phyloP scores from a whole-genome alignment of 2,329 filamentous ascomycete genomes.

The Fusarium coicis region DNA sequence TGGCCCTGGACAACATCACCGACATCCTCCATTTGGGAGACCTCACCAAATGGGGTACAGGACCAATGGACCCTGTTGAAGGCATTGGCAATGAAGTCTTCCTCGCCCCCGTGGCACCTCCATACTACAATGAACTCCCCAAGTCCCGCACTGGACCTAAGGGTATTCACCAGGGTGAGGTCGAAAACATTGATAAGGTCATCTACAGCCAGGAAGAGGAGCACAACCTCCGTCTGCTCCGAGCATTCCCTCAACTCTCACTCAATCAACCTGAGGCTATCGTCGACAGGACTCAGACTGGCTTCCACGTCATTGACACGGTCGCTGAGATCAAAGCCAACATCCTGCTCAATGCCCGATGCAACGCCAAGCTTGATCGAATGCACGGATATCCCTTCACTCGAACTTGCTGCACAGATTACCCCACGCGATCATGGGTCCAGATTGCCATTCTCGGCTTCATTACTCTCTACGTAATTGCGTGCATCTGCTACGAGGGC shows the following conservation, averaged over 20 bases:
- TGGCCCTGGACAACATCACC: slow-evolving; percentile 41
- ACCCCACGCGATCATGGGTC: slow-evolving; percentile 44
- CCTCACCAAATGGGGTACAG: slow-evolving; percentile 32
- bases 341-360: slow-evolving; percentile 64
- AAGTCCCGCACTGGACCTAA: slow-evolving; percentile 22
- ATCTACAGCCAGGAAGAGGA: slow-evolving; percentile 17
- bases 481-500: slow-evolving; percentile 33
- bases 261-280: slow-evolving; percentile 32
- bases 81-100: slow-evolving; percentile 46
- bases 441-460: slow-evolving; percentile 41
- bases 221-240: slow-evolving; percentile 34
- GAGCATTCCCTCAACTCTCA: slow-evolving; percentile 36
- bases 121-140: slow-evolving; percentile 37
- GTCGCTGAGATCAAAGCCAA: slow-evolving; percentile 49
- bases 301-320: slow-evolving; percentile 48
- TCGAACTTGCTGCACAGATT: slow-evolving; percentile 64
- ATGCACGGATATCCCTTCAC: slow-evolving; percentile 55
- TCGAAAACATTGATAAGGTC: slow-evolving; percentile 39
- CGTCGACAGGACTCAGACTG: slow-evolving; percentile 36
- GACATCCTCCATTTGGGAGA: slow-evolving; percentile 32
- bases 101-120: slow-evolving; percentile 42
- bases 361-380: slow-evolving; percentile 55
- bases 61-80: slow-evolving; percentile 39
- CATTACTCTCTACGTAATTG: slow-evolving; percentile 26
- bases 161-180: slow-evolving; percentile 38